These are phyloP conservation scores for Raffaelea deltoideospora DNA, from an alignment of 2,329 filamentous ascomycete genomes.

Conservation along the genomic window DNA sequence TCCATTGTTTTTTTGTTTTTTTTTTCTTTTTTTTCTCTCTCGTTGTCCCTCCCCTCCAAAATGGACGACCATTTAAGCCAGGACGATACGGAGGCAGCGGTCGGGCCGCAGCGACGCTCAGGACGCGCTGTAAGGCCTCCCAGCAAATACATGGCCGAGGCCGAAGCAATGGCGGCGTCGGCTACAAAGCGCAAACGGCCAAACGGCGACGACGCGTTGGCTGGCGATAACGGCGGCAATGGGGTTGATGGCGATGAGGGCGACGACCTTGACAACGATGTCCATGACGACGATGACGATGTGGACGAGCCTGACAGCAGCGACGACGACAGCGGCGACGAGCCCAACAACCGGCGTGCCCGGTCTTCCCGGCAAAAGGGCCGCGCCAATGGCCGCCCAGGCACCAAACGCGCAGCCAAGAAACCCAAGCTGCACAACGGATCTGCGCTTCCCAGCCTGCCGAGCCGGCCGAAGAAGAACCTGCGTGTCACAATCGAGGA, in stretches of 20 bases:
- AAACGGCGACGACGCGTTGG: conserved; percentile 14
- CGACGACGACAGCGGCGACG: conserved; percentile 8
- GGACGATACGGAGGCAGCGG: conserved; percentile 16
- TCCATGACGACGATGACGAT: conserved; percentile 18
- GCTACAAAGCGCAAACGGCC: conserved; percentile 42
- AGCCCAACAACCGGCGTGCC: no score
- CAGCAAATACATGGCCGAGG: conserved; percentile 43
- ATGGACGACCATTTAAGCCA: no score
- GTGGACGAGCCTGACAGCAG: conserved; percentile 24
- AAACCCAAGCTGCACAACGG: conserved; percentile 52
- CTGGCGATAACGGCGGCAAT: conserved; percentile 31
- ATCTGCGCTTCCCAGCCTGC: conserved; percentile 27
- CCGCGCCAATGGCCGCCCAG: no score
- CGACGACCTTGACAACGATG: conserved; percentile 16
- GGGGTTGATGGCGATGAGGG: conserved; percentile 23
- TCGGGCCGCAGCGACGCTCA: conserved; percentile 46
- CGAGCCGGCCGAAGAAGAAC: conserved; percentile 40
- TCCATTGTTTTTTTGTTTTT: neutral
- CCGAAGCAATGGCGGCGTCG: no score
- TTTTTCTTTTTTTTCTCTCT: neutral
- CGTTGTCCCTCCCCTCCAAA: no score
- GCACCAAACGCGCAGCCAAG: conserved; percentile 46
- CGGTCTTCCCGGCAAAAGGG: no score
- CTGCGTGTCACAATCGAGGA: conserved; percentile 36
- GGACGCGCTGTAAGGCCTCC: conserved; percentile 51